Conservation (phyloP, 2,329 filamentous ascomycete species). For the Alternaria brassicae region DNA sequence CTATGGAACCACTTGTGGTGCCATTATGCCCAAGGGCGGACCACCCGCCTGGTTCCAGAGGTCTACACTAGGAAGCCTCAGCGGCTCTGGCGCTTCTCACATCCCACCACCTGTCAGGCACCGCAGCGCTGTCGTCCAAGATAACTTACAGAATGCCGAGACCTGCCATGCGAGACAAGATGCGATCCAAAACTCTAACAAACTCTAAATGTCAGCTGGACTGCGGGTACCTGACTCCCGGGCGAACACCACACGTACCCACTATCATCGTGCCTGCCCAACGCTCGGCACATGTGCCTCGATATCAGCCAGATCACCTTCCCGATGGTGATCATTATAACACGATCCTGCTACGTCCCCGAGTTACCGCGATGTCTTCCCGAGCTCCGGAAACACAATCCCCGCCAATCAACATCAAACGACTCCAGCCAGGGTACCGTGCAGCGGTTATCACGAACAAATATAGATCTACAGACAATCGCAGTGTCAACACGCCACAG, state of each 20-base stretch:
- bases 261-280: not conserved
- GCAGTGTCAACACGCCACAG: slow-evolving; percentile 6
- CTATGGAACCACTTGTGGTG: slow-evolving; percentile 8
- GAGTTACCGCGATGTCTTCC: not conserved
- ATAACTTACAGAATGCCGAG: not conserved
- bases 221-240: slow-evolving; percentile 8
- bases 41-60: slow-evolving; percentile 6
- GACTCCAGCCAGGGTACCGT: slow-evolving; percentile 7
- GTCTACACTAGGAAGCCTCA: slow-evolving; percentile 1
- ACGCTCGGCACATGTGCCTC: not conserved
- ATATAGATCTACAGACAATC: slow-evolving; percentile 8
- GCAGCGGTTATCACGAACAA: slow-evolving; percentile 4
- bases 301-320: not conserved
- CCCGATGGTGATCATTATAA: not conserved
- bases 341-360: not conserved
- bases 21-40: not conserved
- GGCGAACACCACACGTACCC: slow-evolving; percentile 6
- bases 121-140: not conserved
- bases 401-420: slow-evolving; percentile 1
- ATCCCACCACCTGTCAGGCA: not conserved
- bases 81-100: slow-evolving; percentile 13
- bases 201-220: not conserved
- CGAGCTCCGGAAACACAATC: not conserved
- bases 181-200: not conserved
- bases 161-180: slow-evolving; percentile 2